phyloP scores from a whole-genome alignment of 1,139 yeast species.

The Starmera stellimalicola region DNA sequence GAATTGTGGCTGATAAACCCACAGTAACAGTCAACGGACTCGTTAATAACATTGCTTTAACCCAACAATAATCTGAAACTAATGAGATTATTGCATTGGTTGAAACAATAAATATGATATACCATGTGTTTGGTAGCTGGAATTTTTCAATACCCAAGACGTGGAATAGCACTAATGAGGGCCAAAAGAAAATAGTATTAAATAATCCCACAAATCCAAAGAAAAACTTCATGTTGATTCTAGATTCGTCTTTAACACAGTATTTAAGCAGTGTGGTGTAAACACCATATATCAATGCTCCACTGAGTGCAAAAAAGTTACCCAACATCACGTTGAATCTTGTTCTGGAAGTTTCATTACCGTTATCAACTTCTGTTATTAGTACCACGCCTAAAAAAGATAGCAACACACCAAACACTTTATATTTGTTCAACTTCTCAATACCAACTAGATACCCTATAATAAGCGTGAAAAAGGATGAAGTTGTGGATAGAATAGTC shows the following conservation, averaged over 20 bases:
- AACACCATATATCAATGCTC: constrained; percentile 85
- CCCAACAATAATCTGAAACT: constrained; percentile 91
- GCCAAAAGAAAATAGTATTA: constrained; percentile 76
- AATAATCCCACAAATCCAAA: constrained; percentile 92
- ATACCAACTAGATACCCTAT: constrained; percentile 69
- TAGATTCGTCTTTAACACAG: constrained; percentile 60
- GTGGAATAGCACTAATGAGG: constrained; percentile 59
- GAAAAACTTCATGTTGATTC: constrained; percentile 75
- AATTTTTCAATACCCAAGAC: constrained; percentile 56
- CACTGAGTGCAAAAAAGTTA: constrained; percentile 66
- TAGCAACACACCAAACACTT: constrained; percentile 58
- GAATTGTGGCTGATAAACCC: constrained; percentile 87
- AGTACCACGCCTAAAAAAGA: constrained; percentile 74
- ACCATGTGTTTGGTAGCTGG: constrained; percentile 51
- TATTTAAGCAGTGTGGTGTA: constrained; percentile 79
- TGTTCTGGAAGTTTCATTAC: constrained; percentile 24
- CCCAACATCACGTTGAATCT: constrained; percentile 50
- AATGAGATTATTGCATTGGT: constrained; percentile 72
- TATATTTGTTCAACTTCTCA: constrained; percentile 57
- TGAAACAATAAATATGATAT: constrained; percentile 45
- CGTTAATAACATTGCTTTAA: constrained; percentile 84
- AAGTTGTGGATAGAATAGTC: constrained; percentile 83
- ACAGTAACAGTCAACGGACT: constrained; percentile 93
- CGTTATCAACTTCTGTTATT: constrained; percentile 54
- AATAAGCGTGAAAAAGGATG: constrained; percentile 82